Evolutionary conservation across 2,329 filamentous ascomycete species (phyloP), one percentile per base, ranked within the genome.

Genomic region (Arthroderma sp.): DNA sequence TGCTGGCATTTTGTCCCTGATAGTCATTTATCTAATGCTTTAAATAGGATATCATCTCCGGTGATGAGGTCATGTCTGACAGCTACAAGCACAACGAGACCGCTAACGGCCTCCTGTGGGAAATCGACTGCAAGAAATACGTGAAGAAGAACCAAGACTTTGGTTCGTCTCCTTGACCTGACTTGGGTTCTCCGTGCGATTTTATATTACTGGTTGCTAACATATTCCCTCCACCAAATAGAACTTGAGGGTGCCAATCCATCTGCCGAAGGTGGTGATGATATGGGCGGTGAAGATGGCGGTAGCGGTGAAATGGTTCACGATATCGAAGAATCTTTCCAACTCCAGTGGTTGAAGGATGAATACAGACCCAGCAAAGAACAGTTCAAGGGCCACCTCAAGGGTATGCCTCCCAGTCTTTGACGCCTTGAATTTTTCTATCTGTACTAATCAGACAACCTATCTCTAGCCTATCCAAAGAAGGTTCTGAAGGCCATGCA

Each of bases 61-160:
- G 73, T 55, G 89, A 95, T 72, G 91, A 98, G 82, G 77, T 98
- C 67, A 81, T 96, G 80, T 93, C 91, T 61, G 89, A 96, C 73
- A 91, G 84, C 57, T 95, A 82, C 73, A 74, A 87, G 57, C 68
- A 93, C 63, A 86, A 85, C 73, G 74, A 83, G 66, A 64, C 89
- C 52, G 33, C 41, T 15, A 84, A 88, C 66, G 80, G 78, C 55
- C 73, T 84, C 56, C 80, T 83, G 59, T 96, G 84, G 72, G 89
- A 96, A 74, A 82, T 81, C 63, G 83, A 98, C 72, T 94, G 88
- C 71, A 73, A 75, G 64, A 94, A 89, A 80, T 87, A 95, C 71
- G 79, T 77, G 49, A 74, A 88, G 67, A 86, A 80, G 53, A 77
- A 67, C 52, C 79, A 89, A 62, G 67, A 75, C 53, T 78, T 93